Conservation (phyloP, 192 early-diverging fungal genomes). For the Backusella liffmaniae region DNA sequence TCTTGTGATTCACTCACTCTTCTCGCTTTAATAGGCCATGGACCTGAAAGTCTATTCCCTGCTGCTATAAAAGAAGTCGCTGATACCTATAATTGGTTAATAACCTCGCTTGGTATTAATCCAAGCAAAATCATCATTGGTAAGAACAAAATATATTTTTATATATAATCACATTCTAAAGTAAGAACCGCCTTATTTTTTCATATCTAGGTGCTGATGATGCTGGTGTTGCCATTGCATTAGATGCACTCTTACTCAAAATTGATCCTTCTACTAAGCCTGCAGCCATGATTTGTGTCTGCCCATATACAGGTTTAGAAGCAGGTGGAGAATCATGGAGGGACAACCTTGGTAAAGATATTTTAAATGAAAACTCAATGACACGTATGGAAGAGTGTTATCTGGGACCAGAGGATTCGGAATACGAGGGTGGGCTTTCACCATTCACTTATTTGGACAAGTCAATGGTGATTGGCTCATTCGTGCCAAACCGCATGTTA, state of each 20-base stretch:
- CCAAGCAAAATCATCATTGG: constrained; percentile 12
- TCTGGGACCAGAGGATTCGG: background rate
- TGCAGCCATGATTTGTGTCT: constrained; percentile 16
- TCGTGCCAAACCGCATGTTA: constrained; percentile 6
- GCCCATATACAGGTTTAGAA: constrained; percentile 22
- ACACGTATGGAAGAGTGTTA: constrained; percentile 17
- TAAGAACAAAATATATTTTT: background rate
- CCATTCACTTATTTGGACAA: constrained; percentile 3
- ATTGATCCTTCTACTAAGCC: background rate
- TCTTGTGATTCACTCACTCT: background rate
- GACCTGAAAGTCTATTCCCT: constrained; percentile 1
- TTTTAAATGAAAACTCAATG: background rate
- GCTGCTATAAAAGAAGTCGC: constrained; percentile 6
- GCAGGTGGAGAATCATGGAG: constrained; percentile 25
- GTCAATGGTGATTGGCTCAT: background rate
- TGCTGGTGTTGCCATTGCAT: constrained; percentile 13
- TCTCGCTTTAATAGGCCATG: background rate
- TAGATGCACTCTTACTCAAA: constrained; percentile 7
- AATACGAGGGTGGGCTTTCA: background rate
- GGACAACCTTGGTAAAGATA: constrained; percentile 3
- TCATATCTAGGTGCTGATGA: constrained; percentile 15
- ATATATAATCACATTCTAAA: background rate
- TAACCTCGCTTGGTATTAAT: background rate
- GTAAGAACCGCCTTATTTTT: background rate
- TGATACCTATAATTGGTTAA: constrained; percentile 15